Base-by-base conservation (phyloP, 345 rosid genomes). In the Mangifera indica region DNA sequence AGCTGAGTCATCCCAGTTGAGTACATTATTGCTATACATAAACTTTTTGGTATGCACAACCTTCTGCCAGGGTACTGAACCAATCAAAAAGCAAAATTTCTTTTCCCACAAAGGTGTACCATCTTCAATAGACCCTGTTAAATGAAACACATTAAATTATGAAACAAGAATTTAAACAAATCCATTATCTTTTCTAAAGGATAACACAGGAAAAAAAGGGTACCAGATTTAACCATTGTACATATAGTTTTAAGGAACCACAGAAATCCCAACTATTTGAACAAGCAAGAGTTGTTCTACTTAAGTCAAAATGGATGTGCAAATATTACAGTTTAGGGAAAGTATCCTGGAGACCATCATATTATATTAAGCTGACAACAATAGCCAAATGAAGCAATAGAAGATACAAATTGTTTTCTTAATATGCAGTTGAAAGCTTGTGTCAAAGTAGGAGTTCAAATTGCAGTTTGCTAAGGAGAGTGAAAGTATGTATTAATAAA, bases 1-100 rank as follows among this genome's bases (percentile, higher is more conserved):
- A 10, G 97, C 97, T 17, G 89, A 86, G 70, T 90, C 97, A 74
- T 93, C 79, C 97, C 94, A 93, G 62, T 81, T 79, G 63, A 84
- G 79, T 49, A 86, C 83, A 69, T 51, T 78, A 5, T 76, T 64
- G 20, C 72, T 14, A 57, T 49, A 64, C 72, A 78, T 78, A 69
- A 56, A 76, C 70, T 67, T 77, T 74, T 81, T 80, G 5, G 79
- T 63, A 62, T 80, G 83, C 10, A 83, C 40, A 40, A 86, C 68
- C 84, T 76, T 86, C 77, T 72, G 45, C 89, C 89, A 86, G 24
- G 87, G 78, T 25, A 81, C 63, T 25, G 54, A 69, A 32, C 87
- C 89, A 52, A 86, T 57, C 48, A 68, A 64, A 63, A 81, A 46
- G 70, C 89, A 86, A 72, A 81, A 86, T 6, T 83, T 82, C 74